Base-by-base conservation (phyloP, 345 rosid species). In the Aquilaria malaccensis region DNA sequence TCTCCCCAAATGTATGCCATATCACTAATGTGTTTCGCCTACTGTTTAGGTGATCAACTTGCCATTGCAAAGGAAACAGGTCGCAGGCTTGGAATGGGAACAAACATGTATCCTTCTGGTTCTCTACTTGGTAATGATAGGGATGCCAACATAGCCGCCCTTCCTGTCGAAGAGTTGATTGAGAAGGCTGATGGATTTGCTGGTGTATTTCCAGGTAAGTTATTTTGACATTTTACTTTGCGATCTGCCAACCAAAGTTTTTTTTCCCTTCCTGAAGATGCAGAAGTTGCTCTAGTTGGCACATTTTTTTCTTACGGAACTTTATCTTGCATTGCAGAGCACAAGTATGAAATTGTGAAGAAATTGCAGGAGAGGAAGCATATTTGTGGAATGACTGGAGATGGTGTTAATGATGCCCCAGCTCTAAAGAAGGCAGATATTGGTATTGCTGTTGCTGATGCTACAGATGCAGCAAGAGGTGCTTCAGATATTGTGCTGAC, bases 101-200 rank as follows among this genome's bases (percentile, higher is more conserved):
- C 95, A 48, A 89, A 89, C 69, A 89, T 89, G 97, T 87, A 89
- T 54, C 97, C 97, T 9, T 89, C 97, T 2, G 84, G 92, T 32
- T 74, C 97, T 50, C 71, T 89, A 47, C 97, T 89, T 30, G 97
- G 91, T 7, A 69, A 81, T 4, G 65, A 84, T 72, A 83, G 78
- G 72, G 97, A 87, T 58, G 75, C 56, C 55, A 70, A 45, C 76
- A 64, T 82, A 2, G 89, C 91, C 53, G 58, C 83, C 30, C 73
- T 89, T 77, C 92, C 95, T 22, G 62, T 89, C 5, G 97, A 85
- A 14, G 91, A 89, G 64, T 70, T 89, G 61, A 89, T 87, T 57
- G 97, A 89, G 80, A 83, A 80, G 76, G 91, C 97, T 51, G 97
- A 89, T 69, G 97, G 91, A 7, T 89, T 89, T 62, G 95, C 95